Percentiles rank a stretch among this genome's conserved stretches.
These are phyloP conservation scores for Coemansia guatemalensis DNA, from an alignment of 192 early-diverging fungal species.

Conservation along the genomic window DNA sequence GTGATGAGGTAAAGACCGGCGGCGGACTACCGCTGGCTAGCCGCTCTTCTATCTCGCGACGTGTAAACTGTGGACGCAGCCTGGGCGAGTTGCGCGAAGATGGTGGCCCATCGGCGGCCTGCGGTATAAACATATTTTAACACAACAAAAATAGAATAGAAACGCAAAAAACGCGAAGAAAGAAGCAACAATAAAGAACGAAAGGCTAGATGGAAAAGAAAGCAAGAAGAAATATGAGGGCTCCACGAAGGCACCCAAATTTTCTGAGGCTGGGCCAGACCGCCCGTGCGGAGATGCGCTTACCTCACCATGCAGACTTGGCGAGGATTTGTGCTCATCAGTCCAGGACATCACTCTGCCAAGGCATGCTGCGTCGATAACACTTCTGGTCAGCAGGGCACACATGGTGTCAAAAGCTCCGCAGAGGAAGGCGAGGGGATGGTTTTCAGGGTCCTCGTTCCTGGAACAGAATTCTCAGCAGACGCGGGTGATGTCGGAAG, in stretches of 20 bases:
- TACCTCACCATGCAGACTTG: not conserved
- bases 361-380: not conserved
- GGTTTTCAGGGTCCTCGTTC: not conserved
- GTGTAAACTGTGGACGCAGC: slow-evolving; percentile 27
- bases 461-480: not conserved
- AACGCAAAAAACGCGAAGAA: not conserved
- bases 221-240: too few relatives aligned
- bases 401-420: not conserved
- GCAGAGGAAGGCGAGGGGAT: not conserved
- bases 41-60: slow-evolving; percentile 23
- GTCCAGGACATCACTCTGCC: not conserved
- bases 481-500: not conserved
- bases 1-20: slow-evolving; percentile 30
- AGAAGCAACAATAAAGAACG: not conserved
- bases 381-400: not conserved
- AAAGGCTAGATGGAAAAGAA: not conserved
- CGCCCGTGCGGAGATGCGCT: not conserved
- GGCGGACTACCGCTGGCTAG: slow-evolving; percentile 20
- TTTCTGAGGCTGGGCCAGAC: not conserved
- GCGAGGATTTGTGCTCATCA: not conserved
- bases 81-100: slow-evolving; percentile 39
- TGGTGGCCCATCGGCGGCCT: slow-evolving; percentile 32
- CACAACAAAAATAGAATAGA: not conserved
- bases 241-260: not conserved
- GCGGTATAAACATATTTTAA: slow-evolving; percentile 33